Evolutionary conservation across 768 basidiomycete species (phyloP).

Genomic region (Thelephora aurantiotincta): DNA sequence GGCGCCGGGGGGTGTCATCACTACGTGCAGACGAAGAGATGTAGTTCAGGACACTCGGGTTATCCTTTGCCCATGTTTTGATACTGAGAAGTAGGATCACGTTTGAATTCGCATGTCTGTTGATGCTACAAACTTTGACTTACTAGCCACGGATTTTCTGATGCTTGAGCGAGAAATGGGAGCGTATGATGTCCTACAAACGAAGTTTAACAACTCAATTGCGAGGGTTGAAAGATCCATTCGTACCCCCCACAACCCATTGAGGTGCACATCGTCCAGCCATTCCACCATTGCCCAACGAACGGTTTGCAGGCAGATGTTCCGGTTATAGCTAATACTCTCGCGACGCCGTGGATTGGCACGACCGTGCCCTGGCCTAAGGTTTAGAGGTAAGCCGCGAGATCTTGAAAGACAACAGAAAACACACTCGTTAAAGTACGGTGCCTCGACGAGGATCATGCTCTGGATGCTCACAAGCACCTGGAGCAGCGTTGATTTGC

Average conservation of each 20-base stretch:
- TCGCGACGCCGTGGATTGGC: constrained; percentile 19
- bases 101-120: not conserved
- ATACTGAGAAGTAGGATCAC: constrained; percentile 14
- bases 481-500: constrained; percentile 39
- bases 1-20: not conserved
- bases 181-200: constrained; percentile 32
- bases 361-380: constrained; percentile 34
- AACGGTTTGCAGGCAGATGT: constrained; percentile 27
- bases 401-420: not conserved
- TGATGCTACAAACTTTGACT: constrained; percentile 7
- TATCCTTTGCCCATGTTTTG: constrained; percentile 18
- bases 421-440: constrained; percentile 44
- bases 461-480: constrained; percentile 44
- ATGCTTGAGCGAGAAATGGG: constrained; percentile 30
- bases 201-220: not conserved
- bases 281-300: constrained; percentile 42
- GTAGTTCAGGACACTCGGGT: constrained; percentile 17
- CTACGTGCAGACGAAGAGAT: not conserved
- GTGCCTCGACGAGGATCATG: constrained; percentile 41
- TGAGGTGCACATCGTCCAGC: constrained; percentile 27
- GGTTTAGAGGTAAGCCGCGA: not conserved
- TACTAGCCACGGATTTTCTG: constrained; percentile 29
- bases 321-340: constrained; percentile 33
- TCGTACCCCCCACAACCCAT: constrained; percentile 33
- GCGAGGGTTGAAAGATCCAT: not conserved